These are phyloP conservation scores for Oryza australiensis DNA, from an alignment of 176 grass and related monocot species.

Conservation along the genomic window DNA sequence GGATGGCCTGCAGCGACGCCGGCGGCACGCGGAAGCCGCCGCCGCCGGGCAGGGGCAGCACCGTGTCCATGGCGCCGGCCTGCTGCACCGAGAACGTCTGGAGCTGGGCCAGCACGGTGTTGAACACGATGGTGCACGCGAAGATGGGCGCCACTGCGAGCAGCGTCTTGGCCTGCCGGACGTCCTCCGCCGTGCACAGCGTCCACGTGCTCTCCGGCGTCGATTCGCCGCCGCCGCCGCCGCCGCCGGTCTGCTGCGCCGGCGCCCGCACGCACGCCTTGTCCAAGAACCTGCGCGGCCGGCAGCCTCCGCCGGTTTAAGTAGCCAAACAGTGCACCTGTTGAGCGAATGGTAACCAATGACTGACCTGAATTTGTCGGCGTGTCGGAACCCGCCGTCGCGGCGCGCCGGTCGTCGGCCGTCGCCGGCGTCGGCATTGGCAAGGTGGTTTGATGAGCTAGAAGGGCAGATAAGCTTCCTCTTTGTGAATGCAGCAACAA, in stretches of 20 bases:
- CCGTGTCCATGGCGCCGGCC: slow-evolving; percentile 45
- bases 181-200: slow-evolving; percentile 46
- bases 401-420: slow-evolving; percentile 24
- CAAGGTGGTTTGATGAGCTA: slow-evolving; percentile 23
- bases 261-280: slow-evolving; percentile 52
- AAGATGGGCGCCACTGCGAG: slow-evolving; percentile 55
- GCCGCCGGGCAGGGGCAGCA: neutral
- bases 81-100: slow-evolving; percentile 71
- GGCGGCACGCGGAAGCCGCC: slow-evolving; percentile 46
- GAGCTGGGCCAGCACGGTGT: slow-evolving; percentile 64
- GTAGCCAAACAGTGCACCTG: neutral
- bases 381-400: slow-evolving; percentile 32
- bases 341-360: neutral
- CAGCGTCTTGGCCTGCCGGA: slow-evolving; percentile 53
- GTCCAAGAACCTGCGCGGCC: slow-evolving; percentile 53
- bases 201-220: slow-evolving; percentile 47
- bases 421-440: neutral
- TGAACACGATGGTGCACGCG: slow-evolving; percentile 65
- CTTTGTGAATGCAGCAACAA: slow-evolving; percentile 59
- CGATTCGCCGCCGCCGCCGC: neutral
- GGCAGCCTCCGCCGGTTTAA: neutral
- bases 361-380: slow-evolving; percentile 53
- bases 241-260: neutral
- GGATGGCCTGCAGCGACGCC: slow-evolving; percentile 61
- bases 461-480: slow-evolving; percentile 67